Evolutionary conservation across 2,329 filamentous ascomycete genomes (phyloP).

Genomic region (Beauveria brongniartii): DNA sequence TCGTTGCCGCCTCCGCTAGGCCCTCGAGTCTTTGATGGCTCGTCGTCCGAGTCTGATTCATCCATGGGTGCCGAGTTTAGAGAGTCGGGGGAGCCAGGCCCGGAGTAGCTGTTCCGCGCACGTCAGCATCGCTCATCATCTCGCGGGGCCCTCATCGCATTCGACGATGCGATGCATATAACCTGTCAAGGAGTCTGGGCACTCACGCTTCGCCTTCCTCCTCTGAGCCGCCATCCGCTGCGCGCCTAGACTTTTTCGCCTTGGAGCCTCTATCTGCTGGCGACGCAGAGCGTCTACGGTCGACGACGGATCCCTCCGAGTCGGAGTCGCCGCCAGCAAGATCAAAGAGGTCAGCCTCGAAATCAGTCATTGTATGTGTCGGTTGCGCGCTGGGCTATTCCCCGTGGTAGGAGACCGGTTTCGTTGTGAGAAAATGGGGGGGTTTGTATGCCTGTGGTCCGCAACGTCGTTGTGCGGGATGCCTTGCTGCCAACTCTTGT

Average conservation of each 20-base stretch:
- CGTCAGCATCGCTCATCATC: slow-evolving; percentile 1
- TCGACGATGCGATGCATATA: not conserved
- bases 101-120: slow-evolving; percentile 51
- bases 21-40: slow-evolving; percentile 36
- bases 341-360: slow-evolving; percentile 90
- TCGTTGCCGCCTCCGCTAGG: slow-evolving; percentile 39
- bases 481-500: not conserved
- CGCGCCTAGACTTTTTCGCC: slow-evolving; percentile 41
- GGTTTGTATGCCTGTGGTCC: not conserved
- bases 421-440: not conserved
- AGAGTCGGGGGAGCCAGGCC: slow-evolving; percentile 62
- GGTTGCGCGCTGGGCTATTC: not conserved
- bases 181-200: not conserved
- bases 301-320: slow-evolving; percentile 47
- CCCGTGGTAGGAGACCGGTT: not conserved
- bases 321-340: slow-evolving; percentile 73
- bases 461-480: not conserved
- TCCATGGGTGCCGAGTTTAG: slow-evolving; percentile 83
- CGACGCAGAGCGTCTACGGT: slow-evolving; percentile 47
- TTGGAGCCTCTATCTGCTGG: slow-evolving; percentile 25
- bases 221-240: slow-evolving; percentile 39
- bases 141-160: not conserved
- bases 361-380: slow-evolving; percentile 61
- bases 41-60: slow-evolving; percentile 62
- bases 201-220: slow-evolving; percentile 53